Base-by-base conservation (phyloP, 2,329 filamentous ascomycete genomes). In the Apiospora pterosperma region DNA sequence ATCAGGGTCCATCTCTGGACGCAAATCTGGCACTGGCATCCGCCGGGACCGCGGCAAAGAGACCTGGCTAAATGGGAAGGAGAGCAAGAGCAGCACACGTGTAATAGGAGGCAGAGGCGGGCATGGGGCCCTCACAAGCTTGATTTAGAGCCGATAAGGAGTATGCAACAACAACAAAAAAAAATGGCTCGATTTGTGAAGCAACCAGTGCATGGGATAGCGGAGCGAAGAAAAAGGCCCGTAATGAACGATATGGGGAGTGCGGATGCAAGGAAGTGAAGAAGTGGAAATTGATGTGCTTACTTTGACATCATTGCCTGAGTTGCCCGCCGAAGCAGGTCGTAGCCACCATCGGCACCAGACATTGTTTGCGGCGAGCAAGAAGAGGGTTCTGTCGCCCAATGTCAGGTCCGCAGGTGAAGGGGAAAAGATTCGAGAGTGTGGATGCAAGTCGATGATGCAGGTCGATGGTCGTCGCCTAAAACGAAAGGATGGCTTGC, bases 281-380 rank as follows among this genome's bases (percentile, higher is more conserved):
- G 68, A 67, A 64, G 70, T 60, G 66, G 67, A 64, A 69, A 68
- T 63, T 55, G 64, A 68, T 55, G 61, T 64, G 65, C 85, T 75
- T 82, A 87, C 85, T 79, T 88, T 77, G 85, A 87, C 80, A 84
- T 83, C 82, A 88, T 84, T 70, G 83, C 83, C 72, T 88, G 85
- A n/a, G 86, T 88, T 67, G 86, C 86, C 74, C 85, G 81, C 72
- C 84, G 80, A 68, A 88, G 75, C 69, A 88, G 78, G 76, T 88
- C 86, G 70, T 83, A 86, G 69, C 82, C 80, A 72, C 82, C 80
- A 73, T 84, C 82, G 66, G 80, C 77, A 77, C 81, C 81, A 72
- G 84, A 80, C 85, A 87, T 87, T 55, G 48, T 55, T 55, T 55
- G 31, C 44, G 23, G 61, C 34, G 44, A 58, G 34, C 61, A 36